Conservation (phyloP, 2,329 filamentous ascomycete genomes). For the Apiospora aurea region DNA sequence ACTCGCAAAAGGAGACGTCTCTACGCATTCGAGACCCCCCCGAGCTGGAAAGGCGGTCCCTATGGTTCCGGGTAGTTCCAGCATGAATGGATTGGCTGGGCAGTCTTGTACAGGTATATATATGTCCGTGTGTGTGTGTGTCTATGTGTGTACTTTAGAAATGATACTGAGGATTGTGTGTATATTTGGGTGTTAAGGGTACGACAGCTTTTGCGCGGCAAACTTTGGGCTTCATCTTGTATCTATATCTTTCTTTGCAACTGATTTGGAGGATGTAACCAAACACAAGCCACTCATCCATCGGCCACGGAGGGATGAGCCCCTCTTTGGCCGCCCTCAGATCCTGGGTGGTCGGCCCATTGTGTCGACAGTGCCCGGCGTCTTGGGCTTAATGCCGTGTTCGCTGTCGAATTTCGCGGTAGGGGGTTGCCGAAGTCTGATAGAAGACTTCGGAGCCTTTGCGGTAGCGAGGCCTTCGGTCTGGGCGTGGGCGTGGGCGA, state of each 20-base stretch:
- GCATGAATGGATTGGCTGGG: not conserved
- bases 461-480: not conserved
- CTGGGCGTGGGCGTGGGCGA: not conserved
- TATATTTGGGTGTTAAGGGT: not conserved
- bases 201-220: not conserved
- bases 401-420: not conserved
- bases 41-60: not conserved
- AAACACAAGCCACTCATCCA: not conserved
- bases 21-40: not conserved
- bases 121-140: not conserved
- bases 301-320: not conserved
- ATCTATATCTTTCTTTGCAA: not conserved
- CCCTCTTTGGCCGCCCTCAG: not conserved
- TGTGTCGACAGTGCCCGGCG: not conserved
- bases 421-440: not conserved
- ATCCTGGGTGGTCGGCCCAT: slow-evolving; percentile 3
- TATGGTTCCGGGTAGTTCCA: not conserved
- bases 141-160: not conserved
- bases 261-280: not conserved
- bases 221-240: not conserved
- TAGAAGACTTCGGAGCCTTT: not conserved
- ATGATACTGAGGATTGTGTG: not conserved
- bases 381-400: not conserved
- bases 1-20: not conserved
- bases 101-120: not conserved